Evolutionary conservation across 345 rosid genomes (phyloP).

Genomic region (Gossypium ekmanianum): DNA sequence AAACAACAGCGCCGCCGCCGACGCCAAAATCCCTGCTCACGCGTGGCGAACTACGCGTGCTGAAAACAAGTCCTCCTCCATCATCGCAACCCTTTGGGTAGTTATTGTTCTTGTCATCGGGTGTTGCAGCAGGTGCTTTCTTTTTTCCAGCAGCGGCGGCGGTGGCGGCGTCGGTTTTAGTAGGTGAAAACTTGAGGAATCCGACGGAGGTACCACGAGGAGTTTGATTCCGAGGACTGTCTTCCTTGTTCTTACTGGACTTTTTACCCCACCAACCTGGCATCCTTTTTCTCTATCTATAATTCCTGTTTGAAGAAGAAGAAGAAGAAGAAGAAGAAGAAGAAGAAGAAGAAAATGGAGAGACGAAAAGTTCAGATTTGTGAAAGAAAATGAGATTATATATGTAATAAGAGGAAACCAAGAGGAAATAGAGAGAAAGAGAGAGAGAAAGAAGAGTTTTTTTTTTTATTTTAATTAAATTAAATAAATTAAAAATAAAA

Average conservation of each 20-base stretch:
- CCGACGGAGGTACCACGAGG: conserved; percentile 17
- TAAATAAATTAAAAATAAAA: not conserved
- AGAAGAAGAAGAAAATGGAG: not conserved
- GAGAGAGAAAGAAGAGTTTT: not conserved
- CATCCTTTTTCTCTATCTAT: conserved; percentile 28
- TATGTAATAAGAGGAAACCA: conserved; percentile 13
- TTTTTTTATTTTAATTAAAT: not conserved
- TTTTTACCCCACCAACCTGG: conserved; percentile 82
- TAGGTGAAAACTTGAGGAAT: conserved; percentile 20
- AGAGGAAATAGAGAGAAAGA: conserved; percentile 20
- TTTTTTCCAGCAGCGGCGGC: conserved; percentile 14
- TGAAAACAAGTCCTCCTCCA: not conserved
- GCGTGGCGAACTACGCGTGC: conserved; percentile 45
- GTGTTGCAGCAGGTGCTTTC: conserved; percentile 12
- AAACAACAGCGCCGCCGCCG: conserved; percentile 13
- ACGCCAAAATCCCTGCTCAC: conserved; percentile 38
- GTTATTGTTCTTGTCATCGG: conserved; percentile 19
- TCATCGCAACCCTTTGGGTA: conserved; percentile 38
- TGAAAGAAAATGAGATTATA: conserved; percentile 4
- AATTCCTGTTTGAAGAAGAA: not conserved
- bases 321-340: not conserved
- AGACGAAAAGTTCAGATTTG: conserved; percentile 21
- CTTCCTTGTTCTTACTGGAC: conserved; percentile 56
- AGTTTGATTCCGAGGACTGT: conserved; percentile 19
- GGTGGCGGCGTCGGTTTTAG: not conserved